Evolutionary conservation across 2,329 filamentous ascomycete genomes (phyloP).

Genomic region (Verticillium klebahnii): DNA sequence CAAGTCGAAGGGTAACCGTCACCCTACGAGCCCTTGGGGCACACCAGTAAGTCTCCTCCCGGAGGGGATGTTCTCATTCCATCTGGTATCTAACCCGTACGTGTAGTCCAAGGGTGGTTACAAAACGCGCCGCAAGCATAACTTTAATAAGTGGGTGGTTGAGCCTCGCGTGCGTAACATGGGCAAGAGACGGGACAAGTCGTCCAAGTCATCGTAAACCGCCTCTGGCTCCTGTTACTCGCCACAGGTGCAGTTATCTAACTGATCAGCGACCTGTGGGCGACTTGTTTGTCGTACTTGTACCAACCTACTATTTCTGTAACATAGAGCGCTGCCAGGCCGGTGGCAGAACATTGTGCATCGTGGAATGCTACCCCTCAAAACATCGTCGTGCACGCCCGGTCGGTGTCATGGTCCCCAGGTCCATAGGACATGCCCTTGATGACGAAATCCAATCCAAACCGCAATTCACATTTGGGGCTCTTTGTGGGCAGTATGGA

Average conservation of each 20-base stretch:
- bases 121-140: constrained; percentile 87
- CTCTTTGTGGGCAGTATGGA: too few species aligned
- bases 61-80: background rate
- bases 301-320: background rate
- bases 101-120: constrained; percentile 72
- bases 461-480: too few species aligned
- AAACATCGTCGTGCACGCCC: too few species aligned
- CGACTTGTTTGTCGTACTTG: background rate
- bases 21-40: constrained; percentile 96
- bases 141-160: constrained; percentile 89
- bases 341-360: background rate
- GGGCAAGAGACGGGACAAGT: constrained; percentile 77
- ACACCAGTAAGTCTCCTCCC: constrained; percentile 65
- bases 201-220: constrained; percentile 15
- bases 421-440: too few species aligned
- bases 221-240: background rate
- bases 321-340: background rate
- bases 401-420: background rate
- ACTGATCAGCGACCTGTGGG: background rate
- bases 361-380: background rate
- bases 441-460: too few species aligned
- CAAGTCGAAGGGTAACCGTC: constrained; percentile 97
- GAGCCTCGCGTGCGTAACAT: constrained; percentile 80
- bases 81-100: background rate
- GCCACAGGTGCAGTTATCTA: background rate